Base-by-base conservation (phyloP, 148 eudicot species). In the Chenopodium berlandieri region DNA sequence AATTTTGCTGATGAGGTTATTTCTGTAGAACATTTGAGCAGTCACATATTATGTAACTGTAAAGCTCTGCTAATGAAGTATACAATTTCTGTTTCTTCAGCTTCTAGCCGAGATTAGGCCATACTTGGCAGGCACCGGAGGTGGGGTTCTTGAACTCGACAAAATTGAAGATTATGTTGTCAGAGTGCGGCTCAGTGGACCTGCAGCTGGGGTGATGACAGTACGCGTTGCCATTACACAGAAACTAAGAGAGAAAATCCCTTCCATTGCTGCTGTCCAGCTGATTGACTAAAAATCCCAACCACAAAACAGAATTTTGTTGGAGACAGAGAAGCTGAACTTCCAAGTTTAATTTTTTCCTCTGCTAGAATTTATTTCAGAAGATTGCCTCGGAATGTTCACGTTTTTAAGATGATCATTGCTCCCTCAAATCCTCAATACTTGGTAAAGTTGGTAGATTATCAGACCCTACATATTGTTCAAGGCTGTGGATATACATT, bases 171-270 rank as follows among this genome's bases (percentile, higher is more conserved):
- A 88, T 60, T 89, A 88, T 50, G 83, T 91, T 13, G 93, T 93
- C n/a, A 88, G 77, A 84, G 98, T 95, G 34, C 84, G 91, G 73
- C 87, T 95, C 7, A 86, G 88, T 71, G 98, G 98, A 32, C 96
- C 98, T 9, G 98, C 98, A 69, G 94, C 98, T 22, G 89, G 91
- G 27, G 98, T 95, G 68, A 93, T 92, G 96, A 95, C 98, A 6
- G 98, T 95, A 11, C 95, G 98, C 10, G 98, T 95, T 62, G 96
- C 97, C 50, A 88, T 95, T 52, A 91, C 98, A 4, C 98, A 95
- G 84, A 95, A 93, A 82, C 80, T 95, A 82, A 87, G 94, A 86
- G 98, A 95, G 72, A 93, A 91, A 84, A 95, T 95, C 71, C 96
- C 97, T 9, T 80, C 82, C 77, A 93, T 95, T 84, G 92, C 91